Evolutionary conservation across 1,284 basidiomycete species (phyloP).

Genomic region (Ceratobasidium sp.): DNA sequence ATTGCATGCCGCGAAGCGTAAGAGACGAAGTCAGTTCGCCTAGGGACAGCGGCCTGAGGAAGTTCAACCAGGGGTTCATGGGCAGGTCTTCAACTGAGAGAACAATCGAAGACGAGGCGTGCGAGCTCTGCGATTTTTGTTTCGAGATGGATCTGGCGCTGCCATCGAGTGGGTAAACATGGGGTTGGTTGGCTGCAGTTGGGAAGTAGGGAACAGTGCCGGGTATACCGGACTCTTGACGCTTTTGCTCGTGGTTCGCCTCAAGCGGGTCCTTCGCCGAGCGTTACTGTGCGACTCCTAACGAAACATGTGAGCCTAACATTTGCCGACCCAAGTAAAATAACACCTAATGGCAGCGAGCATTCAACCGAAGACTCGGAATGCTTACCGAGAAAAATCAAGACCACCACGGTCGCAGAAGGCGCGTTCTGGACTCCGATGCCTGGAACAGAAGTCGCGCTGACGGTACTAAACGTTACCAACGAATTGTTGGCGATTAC

Average conservation of each 20-base stretch:
- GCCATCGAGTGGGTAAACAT: background rate
- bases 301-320: too few relatives aligned
- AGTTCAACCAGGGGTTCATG: slow-evolving; percentile 5
- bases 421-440: background rate
- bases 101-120: slow-evolving; percentile 38
- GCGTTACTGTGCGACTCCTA: background rate
- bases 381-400: background rate
- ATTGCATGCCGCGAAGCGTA: slow-evolving; percentile 13
- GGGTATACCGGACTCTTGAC: slow-evolving; percentile 1
- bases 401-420: background rate
- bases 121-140: slow-evolving; percentile 18
- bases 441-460: background rate
- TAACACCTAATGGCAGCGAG: too few relatives aligned
- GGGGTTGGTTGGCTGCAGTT: background rate
- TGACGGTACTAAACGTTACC: background rate
- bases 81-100: slow-evolving; percentile 4
- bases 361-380: too few relatives aligned
- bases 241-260: slow-evolving; percentile 28
- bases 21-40: slow-evolving; percentile 12
- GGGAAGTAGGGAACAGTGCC: background rate
- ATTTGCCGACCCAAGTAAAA: too few relatives aligned
- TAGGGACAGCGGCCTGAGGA: slow-evolving; percentile 26
- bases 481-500: background rate
- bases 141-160: background rate
- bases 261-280: background rate